Evolutionary conservation across 805 yeast genomes (phyloP), one percentile per base, ranked within the genome.

Genomic region (Cephaloascus fragrans): DNA sequence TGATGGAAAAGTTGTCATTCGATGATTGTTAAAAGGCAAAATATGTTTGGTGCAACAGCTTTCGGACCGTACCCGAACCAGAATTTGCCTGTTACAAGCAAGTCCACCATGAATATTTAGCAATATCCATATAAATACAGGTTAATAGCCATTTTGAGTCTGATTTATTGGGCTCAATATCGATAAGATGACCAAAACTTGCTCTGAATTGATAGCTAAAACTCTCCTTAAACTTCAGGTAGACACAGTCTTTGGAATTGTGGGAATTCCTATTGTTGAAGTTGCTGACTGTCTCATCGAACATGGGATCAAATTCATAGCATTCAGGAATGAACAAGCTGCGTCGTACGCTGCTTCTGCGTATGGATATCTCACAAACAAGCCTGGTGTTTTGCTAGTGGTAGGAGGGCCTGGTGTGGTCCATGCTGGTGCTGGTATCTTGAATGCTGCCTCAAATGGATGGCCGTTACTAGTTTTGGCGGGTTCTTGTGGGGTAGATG

Each of bases 391-490:
- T 0, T 53, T 78, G 15, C 61, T 81, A 3, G 83, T 79, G 0
- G 88, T 82, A 3, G 88, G 89, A 26, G 88, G 88, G 0, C 87
- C 88, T 0, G 88, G 88, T 3, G 60, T 81, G 3, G 65, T 81
- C 6, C 86, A 81, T 44, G 80, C 84, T 0, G 48, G 77, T 34
- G 74, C 87, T 0, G 89, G 88, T 43, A 59, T 77, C 2, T 77
- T 74, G 48, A 81, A 81, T 48, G 71, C 87, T 4, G 65, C 61
- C 32, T 59, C 71, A 39, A 82, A 82, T 52, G 65, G 73, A 40
- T 78, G 83, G 73, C 89, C 89, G 3, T 53, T 81, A 37, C 44
- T 81, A 40, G 73, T 81, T 14, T 59, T 81, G 18, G 83, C 87
- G 0, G 88, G 88, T 1, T 74, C 81, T 3, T 53, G 71, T 3